Conservation (phyloP, 306 rosid species). For the Acacia crassicarpa region DNA sequence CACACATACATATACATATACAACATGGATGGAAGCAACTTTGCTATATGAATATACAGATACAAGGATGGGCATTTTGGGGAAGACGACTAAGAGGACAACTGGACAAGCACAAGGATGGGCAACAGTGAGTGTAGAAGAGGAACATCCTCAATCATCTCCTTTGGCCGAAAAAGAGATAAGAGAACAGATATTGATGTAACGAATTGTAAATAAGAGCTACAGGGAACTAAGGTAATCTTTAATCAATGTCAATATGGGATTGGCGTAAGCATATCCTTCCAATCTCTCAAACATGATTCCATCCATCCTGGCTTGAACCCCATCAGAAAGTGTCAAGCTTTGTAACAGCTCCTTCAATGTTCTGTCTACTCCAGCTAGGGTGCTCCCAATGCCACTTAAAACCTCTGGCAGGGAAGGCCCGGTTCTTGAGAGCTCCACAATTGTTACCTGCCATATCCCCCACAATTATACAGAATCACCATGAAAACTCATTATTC, state of each 20-base stretch:
- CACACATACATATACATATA: too few species aligned
- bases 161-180: not conserved
- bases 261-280: constrained; percentile 62
- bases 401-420: constrained; percentile 73
- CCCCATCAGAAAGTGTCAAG: constrained; percentile 61
- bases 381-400: constrained; percentile 64
- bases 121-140: not conserved
- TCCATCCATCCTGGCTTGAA: constrained; percentile 94
- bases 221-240: constrained; percentile 68
- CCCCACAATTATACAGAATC: constrained; percentile 4
- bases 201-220: not conserved
- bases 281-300: constrained; percentile 79
- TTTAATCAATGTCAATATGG: constrained; percentile 58
- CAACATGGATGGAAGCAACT: not conserved
- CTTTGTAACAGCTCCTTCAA: constrained; percentile 58
- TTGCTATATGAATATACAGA: not conserved
- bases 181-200: not conserved
- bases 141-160: not conserved
- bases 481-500: constrained; percentile 16
- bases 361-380: constrained; percentile 67
- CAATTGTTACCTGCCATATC: constrained; percentile 66
- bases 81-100: not conserved
- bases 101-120: not conserved
- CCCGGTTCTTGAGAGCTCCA: constrained; percentile 80
- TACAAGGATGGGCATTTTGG: not conserved